phyloP scores from a whole-genome alignment of 164 flowering plant species.

The Echeveria elegans region DNA sequence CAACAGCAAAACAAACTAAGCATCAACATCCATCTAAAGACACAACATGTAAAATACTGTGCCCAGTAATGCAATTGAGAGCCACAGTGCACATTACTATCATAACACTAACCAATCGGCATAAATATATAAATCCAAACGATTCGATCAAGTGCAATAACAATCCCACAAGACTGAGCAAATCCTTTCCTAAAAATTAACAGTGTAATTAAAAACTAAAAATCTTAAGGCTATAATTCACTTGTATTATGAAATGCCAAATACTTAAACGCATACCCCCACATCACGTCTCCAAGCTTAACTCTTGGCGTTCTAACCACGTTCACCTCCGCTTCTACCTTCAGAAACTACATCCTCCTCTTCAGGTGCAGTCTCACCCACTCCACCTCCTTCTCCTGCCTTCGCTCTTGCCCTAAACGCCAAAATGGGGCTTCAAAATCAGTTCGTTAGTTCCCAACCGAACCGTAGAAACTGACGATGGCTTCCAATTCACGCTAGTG shows the following conservation, averaged over 20 bases:
- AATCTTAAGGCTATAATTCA: not conserved
- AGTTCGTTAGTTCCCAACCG: not conserved
- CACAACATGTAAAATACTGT: not conserved
- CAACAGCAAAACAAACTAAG: not conserved
- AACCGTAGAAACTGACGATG: not conserved
- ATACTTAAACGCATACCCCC: not conserved
- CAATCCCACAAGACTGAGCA: too few relatives aligned
- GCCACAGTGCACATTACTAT: not conserved
- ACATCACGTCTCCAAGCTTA: constrained; percentile 10
- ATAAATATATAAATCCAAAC: too few relatives aligned
- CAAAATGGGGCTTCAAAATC: not conserved
- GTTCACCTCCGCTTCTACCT: not conserved
- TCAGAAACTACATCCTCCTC: constrained; percentile 5
- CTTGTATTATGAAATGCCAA: not conserved
- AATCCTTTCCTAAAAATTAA: too few relatives aligned
- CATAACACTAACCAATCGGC: too few relatives aligned
- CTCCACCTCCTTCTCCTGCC: not conserved
- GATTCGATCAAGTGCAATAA: too few relatives aligned
- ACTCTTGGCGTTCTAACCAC: not conserved
- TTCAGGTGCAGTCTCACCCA: not conserved
- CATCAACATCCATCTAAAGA: not conserved
- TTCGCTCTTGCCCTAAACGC: not conserved
- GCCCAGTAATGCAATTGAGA: not conserved
- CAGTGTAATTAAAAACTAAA: too few relatives aligned
- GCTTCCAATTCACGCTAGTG: not conserved